Evolutionary conservation across 805 yeast genomes (phyloP).

Genomic region (Cyberlindnera mrakii): DNA sequence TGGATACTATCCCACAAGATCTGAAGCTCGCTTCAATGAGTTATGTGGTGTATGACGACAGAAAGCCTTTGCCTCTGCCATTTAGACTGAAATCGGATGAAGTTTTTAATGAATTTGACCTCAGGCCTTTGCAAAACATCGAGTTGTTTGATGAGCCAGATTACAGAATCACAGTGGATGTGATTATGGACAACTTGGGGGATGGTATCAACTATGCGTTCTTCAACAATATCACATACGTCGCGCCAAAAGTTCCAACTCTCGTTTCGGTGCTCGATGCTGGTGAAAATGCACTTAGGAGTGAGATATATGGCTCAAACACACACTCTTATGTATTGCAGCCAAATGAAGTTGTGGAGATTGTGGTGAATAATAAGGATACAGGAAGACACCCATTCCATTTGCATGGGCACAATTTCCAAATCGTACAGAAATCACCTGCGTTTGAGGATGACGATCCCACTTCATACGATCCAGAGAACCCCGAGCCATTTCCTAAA

Average conservation of each 20-base stretch:
- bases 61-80: conserved; percentile 25
- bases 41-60: conserved; percentile 44
- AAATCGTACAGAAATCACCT: conserved; percentile 47
- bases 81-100: conserved; percentile 11
- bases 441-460: conserved; percentile 45
- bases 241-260: conserved; percentile 67
- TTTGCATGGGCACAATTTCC: conserved; percentile 70
- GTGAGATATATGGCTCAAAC: conserved; percentile 60
- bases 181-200: conserved; percentile 62
- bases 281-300: conserved; percentile 50
- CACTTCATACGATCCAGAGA: conserved; percentile 43
- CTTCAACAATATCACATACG: conserved; percentile 61
- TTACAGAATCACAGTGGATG: conserved; percentile 49
- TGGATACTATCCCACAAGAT: conserved; percentile 60
- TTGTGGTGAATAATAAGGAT: conserved; percentile 74
- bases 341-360: conserved; percentile 47
- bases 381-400: conserved; percentile 79
- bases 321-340: conserved; percentile 19
- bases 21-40: conserved; percentile 50
- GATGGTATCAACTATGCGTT: conserved; percentile 75
- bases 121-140: conserved; percentile 37
- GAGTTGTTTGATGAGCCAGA: conserved; percentile 55
- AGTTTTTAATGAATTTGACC: conserved; percentile 29
- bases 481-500: conserved; percentile 43
- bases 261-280: conserved; percentile 56